Base-by-base conservation (phyloP, 2,329 filamentous ascomycete genomes). In the Pseudopyricularia javanii region DNA sequence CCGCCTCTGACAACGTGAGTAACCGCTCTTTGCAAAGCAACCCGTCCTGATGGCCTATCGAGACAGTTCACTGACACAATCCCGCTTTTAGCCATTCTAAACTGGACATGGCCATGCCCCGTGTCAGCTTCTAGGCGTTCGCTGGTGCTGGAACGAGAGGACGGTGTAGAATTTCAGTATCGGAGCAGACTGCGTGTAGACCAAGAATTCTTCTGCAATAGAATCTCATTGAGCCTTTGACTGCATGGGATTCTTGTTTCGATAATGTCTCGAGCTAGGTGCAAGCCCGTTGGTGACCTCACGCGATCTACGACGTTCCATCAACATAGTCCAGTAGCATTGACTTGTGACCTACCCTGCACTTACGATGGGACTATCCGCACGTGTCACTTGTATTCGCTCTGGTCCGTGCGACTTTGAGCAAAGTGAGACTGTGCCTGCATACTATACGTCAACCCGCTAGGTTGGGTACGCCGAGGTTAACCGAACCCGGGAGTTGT, bases 1-100 rank as follows among this genome's bases (percentile, higher is more conserved):
- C 78, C 59, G 70, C 80, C 55, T 77, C 79, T 55, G 80, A 84
- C 69, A 83, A 82, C 69, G 80, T 83, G 61, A 71, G 79, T 74
- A 15, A n/a, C n/a, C 20, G 15, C 24, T n/a, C 11, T 2, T 11
- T 17, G 28, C 14, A 2, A 11, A 3, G 24, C 4, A 15, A 15
- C 30, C 32, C 20, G 40, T 8, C 11, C 11, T 28, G 14, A 15
- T 7, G 8, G 2, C 12, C 12, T 26, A 4, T 37, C 11, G 11
- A 15, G 3, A 17, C 20, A 20, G 1, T 43, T 51, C n/a, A 43
- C 56, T 32, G 54, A 53, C 47, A 35, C 12, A 4, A 9, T 30
- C 9, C 28, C 1, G n/a, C n/a, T 26, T 15, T 2, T 17, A 58
- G 57, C 57, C 57, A 1, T 59, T 59, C 30, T 58, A 57, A 56